Evolutionary conservation across 257 asterid species (phyloP).

Genomic region (Misopates orontium): DNA sequence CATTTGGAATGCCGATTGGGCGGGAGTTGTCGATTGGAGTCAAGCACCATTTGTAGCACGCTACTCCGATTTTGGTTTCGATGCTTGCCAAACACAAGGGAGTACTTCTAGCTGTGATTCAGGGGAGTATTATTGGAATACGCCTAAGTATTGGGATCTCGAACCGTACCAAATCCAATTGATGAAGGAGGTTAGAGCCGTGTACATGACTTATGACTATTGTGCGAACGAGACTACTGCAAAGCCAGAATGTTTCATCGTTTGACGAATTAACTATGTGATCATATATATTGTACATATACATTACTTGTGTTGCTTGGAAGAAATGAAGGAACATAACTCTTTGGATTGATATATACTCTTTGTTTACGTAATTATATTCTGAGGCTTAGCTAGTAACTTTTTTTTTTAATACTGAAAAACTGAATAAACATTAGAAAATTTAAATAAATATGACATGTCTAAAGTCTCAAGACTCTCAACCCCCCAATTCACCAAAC

Average conservation of each 20-base stretch:
- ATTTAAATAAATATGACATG: no score
- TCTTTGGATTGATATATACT: no score
- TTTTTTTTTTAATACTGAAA: no score
- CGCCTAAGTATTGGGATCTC: conserved; percentile 6
- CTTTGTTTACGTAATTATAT: no score
- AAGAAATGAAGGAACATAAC: no score
- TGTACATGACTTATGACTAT: conserved; percentile 29
- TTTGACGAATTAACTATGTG: not conserved
- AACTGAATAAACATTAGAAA: no score
- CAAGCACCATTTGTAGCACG: conserved; percentile 32
- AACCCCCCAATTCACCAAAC: no score
- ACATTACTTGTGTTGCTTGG: no score
- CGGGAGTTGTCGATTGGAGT: conserved; percentile 33
- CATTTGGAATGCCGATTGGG: conserved; percentile 29
- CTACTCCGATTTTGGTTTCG: conserved; percentile 25
- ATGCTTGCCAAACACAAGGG: conserved; percentile 18
- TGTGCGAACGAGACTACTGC: not conserved
- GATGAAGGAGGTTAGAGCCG: not conserved
- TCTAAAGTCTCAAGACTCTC: no score
- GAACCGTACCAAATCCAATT: not conserved
- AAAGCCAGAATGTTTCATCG: conserved; percentile 30
- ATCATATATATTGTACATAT: no score
- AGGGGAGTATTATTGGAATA: conserved; percentile 27
- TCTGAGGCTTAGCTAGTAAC: no score
- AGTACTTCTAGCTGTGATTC: no score